Conservation (phyloP, 2,329 filamentous ascomycete genomes). For the Phaeosphaeriaceae sp. region DNA sequence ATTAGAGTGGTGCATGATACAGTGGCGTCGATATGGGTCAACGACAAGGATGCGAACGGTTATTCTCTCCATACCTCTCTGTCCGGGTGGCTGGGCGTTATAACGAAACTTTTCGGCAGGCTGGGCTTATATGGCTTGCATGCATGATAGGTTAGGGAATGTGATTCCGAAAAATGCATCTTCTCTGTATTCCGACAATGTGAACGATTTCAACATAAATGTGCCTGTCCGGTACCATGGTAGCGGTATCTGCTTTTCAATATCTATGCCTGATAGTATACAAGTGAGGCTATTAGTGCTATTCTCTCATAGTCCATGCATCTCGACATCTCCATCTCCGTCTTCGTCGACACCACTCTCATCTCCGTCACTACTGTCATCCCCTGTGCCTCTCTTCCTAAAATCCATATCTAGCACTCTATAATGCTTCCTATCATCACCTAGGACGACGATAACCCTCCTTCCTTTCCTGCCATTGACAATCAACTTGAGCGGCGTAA, state of each 20-base stretch:
- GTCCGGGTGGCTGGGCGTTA: constrained; percentile 49
- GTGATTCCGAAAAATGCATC: constrained; percentile 48
- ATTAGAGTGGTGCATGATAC: constrained; percentile 54
- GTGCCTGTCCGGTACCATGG: neutral
- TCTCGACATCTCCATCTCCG: constrained; percentile 25
- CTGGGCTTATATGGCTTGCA: constrained; percentile 40
- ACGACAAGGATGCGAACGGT: constrained; percentile 43
- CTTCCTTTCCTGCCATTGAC: constrained; percentile 63
- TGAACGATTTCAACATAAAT: constrained; percentile 12
- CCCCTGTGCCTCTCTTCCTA: constrained; percentile 34
- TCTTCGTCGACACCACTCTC: constrained; percentile 7
- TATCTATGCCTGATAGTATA: neutral
- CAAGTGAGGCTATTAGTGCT: neutral
- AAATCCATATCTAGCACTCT: constrained; percentile 62
- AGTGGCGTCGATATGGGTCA: constrained; percentile 35
- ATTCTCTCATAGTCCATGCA: constrained; percentile 12
- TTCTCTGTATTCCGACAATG: constrained; percentile 36
- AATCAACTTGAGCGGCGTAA: constrained; percentile 58
- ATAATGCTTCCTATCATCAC: constrained; percentile 60
- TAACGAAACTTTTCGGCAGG: constrained; percentile 44
- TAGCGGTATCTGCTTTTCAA: too few relatives aligned
- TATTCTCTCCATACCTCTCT: constrained; percentile 47
- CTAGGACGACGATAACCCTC: constrained; percentile 61
- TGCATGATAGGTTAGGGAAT: constrained; percentile 48
- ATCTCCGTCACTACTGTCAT: constrained; percentile 14